Evolutionary conservation across 2,329 filamentous ascomycete species (phyloP).

Genomic region (Colletotrichum horii): DNA sequence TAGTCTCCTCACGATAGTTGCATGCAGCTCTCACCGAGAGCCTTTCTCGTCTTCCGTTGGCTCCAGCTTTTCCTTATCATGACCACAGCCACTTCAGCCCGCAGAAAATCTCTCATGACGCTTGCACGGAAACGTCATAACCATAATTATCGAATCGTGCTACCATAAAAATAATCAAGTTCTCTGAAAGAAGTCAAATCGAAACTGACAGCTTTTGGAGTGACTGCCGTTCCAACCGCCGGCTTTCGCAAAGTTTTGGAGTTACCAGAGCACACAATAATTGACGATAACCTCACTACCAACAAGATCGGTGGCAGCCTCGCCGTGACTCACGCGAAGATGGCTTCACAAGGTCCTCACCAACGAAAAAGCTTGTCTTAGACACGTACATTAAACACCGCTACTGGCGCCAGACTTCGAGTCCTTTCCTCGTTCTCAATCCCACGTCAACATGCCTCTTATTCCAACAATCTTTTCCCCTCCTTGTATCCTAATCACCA

Average conservation of each 20-base stretch:
- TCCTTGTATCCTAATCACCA: no score
- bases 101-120: neutral
- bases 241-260: neutral
- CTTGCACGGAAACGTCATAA: neutral
- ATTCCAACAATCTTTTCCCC: neutral
- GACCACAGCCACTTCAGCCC: conserved; percentile 28
- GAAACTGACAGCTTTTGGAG: neutral
- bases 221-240: neutral
- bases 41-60: conserved; percentile 42
- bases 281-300: neutral
- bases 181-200: neutral
- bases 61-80: conserved; percentile 43
- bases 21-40: conserved; percentile 43
- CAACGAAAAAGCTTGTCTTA: neutral
- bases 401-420: neutral
- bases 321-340: neutral
- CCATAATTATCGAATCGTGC: neutral
- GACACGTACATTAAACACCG: neutral
- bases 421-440: neutral
- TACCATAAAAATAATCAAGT: neutral
- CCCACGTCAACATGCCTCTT: neutral
- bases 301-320: neutral
- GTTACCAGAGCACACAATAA: neutral
- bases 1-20: conserved; percentile 38
- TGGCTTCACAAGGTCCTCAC: neutral